A percentile compares a stretch with the other conserved stretches of the same genome.
Conservation (phyloP, 1,284 basidiomycete genomes). For the Limonomyces culmigenus region DNA sequence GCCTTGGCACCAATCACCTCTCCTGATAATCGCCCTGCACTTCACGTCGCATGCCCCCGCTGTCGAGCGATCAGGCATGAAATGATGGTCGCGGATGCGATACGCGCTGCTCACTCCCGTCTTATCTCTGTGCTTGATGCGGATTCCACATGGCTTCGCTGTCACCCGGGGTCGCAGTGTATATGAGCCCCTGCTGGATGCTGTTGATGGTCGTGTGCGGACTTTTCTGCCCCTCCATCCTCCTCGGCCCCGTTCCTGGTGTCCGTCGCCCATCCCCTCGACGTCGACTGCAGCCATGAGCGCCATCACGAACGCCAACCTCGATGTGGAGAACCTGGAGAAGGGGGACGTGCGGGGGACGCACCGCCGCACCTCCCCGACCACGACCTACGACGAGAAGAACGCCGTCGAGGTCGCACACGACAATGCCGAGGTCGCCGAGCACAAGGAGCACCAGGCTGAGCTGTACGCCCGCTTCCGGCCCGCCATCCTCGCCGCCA, state of each 20-base stretch:
- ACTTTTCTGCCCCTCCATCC: background rate
- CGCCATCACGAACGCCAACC: background rate
- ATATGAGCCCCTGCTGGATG: too few relatives aligned
- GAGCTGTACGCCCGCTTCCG: constrained; percentile 14
- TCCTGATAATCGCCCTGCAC: too few relatives aligned
- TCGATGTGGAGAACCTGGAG: constrained; percentile 3
- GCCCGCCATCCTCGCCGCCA: constrained; percentile 27
- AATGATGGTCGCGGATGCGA: too few relatives aligned
- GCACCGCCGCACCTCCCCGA: constrained; percentile 6
- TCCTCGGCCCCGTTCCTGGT: too few relatives aligned
- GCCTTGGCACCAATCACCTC: too few relatives aligned
- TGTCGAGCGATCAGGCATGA: too few relatives aligned
- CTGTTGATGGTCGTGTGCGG: constrained; percentile 2
- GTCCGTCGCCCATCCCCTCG: background rate
- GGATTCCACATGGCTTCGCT: too few relatives aligned
- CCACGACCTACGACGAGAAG: constrained; percentile 6
- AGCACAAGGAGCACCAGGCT: constrained; percentile 6
- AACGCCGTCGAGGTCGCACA: constrained; percentile 10
- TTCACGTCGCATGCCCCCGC: too few relatives aligned
- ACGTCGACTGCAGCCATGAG: background rate
- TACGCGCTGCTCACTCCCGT: too few relatives aligned
- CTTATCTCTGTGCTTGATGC: too few relatives aligned
- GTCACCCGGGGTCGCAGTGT: too few relatives aligned
- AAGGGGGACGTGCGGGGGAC: constrained; percentile 2
- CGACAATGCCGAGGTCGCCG: constrained; percentile 12